Conservation (phyloP, 2,329 filamentous ascomycete species). For the Ceratocystis variospora region DNA sequence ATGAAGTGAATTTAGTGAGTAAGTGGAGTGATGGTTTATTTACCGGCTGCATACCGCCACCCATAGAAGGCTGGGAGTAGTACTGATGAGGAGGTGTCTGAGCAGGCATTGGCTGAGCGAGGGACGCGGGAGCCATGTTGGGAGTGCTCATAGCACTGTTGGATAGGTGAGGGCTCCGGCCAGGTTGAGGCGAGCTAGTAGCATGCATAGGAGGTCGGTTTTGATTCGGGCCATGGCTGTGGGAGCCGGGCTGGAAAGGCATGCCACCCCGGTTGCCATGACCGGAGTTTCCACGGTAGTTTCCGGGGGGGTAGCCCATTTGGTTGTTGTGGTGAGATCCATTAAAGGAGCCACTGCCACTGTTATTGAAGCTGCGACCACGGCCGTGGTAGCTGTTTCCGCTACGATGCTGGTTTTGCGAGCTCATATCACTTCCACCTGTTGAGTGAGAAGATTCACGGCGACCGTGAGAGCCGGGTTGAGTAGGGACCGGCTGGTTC, state of each 20-base stretch:
- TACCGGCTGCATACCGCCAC: constrained; percentile 19
- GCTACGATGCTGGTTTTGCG: constrained; percentile 40
- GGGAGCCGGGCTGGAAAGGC: constrained; percentile 36
- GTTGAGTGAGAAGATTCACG: constrained; percentile 76
- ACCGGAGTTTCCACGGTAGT: constrained; percentile 30
- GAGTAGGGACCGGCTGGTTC: constrained; percentile 46
- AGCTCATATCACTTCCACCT: constrained; percentile 21
- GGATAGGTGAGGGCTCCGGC: constrained; percentile 51
- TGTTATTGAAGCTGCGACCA: constrained; percentile 28
- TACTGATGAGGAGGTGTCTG: constrained; percentile 46
- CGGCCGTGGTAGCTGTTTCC: constrained; percentile 36
- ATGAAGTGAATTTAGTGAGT: background rate
- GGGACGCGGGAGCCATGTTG: constrained; percentile 48
- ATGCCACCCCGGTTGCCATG: constrained; percentile 37
- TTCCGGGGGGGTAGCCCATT: constrained; percentile 28
- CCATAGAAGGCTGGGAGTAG: constrained; percentile 17
- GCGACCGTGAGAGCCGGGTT: constrained; percentile 60
- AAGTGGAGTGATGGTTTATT: constrained; percentile 10
- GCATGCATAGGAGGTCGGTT: constrained; percentile 31
- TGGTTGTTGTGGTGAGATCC: constrained; percentile 34
- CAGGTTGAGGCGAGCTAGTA: constrained; percentile 52
- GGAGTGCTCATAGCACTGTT: constrained; percentile 55
- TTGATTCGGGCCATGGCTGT: constrained; percentile 28
- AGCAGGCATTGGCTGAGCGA: constrained; percentile 46
- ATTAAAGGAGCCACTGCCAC: constrained; percentile 35